phyloP scores from a whole-genome alignment of 257 asterid species.

The Gynochthodes officinalis region DNA sequence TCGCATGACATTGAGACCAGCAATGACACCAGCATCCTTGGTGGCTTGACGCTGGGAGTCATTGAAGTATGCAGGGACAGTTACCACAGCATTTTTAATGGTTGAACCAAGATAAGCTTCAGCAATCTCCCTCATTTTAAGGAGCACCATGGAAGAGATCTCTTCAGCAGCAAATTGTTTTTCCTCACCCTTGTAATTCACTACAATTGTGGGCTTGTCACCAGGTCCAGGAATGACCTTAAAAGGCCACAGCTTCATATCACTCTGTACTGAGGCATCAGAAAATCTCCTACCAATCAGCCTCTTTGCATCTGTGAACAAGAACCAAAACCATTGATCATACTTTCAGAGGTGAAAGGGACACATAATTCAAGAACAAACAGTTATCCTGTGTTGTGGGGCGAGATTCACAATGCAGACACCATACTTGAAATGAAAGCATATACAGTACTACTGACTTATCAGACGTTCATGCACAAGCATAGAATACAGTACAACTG shows the following conservation, averaged over 20 bases:
- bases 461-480: too few species aligned
- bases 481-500: too few species aligned
- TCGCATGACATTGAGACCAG: slow-evolving; percentile 81
- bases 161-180: slow-evolving; percentile 83
- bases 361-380: neutral
- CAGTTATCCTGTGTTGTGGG: neutral
- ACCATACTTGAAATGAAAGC: too few species aligned
- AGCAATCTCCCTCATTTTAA: slow-evolving; percentile 76
- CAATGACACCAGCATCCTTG: slow-evolving; percentile 84
- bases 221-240: slow-evolving; percentile 74
- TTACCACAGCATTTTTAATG: slow-evolving; percentile 79
- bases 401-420: neutral
- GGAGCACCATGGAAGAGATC: slow-evolving; percentile 83
- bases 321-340: neutral
- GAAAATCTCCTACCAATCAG: slow-evolving; percentile 67
- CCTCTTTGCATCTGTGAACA: slow-evolving; percentile 66
- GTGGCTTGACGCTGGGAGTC: slow-evolving; percentile 90
- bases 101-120: slow-evolving; percentile 68
- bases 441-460: too few species aligned
- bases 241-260: slow-evolving; percentile 76
- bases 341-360: neutral
- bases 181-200: slow-evolving; percentile 77
- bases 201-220: slow-evolving; percentile 74
- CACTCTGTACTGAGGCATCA: slow-evolving; percentile 70
- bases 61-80: slow-evolving; percentile 80